Percentiles rank a stretch among this genome's conserved stretches.
These are phyloP conservation scores for Dactylellina leptospora DNA, from an alignment of 2,329 filamentous ascomycete genomes.

Conservation along the genomic window DNA sequence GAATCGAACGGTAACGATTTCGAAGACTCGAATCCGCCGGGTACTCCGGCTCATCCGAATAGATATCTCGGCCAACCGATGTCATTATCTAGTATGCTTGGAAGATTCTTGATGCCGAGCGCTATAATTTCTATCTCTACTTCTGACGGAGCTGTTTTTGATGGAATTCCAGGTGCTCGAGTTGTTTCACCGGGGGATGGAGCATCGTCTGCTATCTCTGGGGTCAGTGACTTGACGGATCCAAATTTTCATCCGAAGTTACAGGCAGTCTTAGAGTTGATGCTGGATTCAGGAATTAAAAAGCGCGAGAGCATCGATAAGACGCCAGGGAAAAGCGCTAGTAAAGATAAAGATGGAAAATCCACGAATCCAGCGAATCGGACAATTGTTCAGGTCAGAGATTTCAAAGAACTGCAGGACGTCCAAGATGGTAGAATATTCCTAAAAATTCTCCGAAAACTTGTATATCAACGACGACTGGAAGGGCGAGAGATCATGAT, in stretches of 20 bases:
- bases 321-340: not conserved
- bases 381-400: conserved; percentile 76
- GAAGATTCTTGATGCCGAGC: conserved; percentile 7
- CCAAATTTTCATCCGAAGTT: conserved; percentile 20
- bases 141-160: not conserved
- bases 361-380: conserved; percentile 49
- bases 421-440: conserved; percentile 75
- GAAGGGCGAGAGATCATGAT: conserved; percentile 77
- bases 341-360: conserved; percentile 18
- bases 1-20: conserved; percentile 42
- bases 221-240: not conserved
- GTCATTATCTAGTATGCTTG: conserved; percentile 10
- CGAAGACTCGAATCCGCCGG: conserved; percentile 55
- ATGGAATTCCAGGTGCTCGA: not conserved
- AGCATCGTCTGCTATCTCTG: not conserved
- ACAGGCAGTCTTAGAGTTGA: conserved; percentile 63
- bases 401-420: conserved; percentile 79
- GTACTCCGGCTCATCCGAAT: conserved; percentile 24
- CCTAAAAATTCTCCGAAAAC: conserved; percentile 73
- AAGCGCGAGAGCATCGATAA: conserved; percentile 35
- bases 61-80: no score
- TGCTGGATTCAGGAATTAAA: conserved; percentile 64
- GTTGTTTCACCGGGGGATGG: no score
- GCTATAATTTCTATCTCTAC: not conserved
- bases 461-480: conserved; percentile 76